Base-by-base conservation (phyloP, 768 basidiomycete genomes). In the Lactifluus hygrophoroides region DNA sequence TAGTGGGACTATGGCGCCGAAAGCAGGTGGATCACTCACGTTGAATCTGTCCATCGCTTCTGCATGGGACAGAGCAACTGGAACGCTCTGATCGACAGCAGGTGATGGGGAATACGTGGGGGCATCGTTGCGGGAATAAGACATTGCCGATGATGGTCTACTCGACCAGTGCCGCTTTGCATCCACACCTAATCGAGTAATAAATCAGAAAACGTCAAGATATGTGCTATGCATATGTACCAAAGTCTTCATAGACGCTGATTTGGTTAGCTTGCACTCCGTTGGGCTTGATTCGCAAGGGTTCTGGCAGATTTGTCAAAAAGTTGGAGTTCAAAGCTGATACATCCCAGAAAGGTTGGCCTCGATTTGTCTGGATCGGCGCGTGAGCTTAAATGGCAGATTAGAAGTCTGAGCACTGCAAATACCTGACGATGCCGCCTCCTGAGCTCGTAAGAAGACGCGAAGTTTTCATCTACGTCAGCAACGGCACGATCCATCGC, bases 201-300 rank as follows among this genome's bases (percentile, higher is more conserved):
- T 25, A 19, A 56, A 28, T 60, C 13, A 59, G 47, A 44, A 14
- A 14, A 25, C 45, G 9, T 35, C 19, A 16, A 19, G 14, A 21
- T 21, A 27, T 28, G 25, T 3, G 45, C 23, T 25, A 46, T 40
- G 21, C 16, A 34, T 49, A 34, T 50, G 53, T 23, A 83, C 92
- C 86, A 64, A 99, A 98, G 69, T 99, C 96, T 65, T 97, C 94
- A 72, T 99, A 99, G 11, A 99, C 93, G 47, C 82, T 81, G 35
- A 85, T 73, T 71, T 99, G 96, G 63, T 85, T 82, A 19, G 80
- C 75, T 61, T 90, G 86, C 10, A 99, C 75, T 38, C 96, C 96
- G 44, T 77, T 83, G 11, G 84, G 76, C 67, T 90, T 88, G 69
- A 98, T 82, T 37, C 94, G 83, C 48, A 99, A 75, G 27, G 90